Evolutionary conservation across 805 yeast genomes (phyloP), one percentile per base, ranked within the genome.

Genomic region (Wickerhamomyces alni): DNA sequence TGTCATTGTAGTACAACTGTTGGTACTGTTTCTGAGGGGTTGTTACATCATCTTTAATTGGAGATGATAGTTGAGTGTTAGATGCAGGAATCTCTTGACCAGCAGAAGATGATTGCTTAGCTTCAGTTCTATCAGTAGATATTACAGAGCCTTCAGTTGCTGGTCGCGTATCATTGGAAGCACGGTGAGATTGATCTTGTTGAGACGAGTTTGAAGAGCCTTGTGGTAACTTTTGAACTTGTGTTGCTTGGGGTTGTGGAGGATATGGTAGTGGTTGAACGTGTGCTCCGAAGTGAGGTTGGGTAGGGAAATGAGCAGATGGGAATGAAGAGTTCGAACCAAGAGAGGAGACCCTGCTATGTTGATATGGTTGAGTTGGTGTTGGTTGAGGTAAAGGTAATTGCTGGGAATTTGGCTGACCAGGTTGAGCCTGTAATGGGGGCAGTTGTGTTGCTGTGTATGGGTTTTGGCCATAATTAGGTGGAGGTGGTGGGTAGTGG

Each of bases 41-140:
- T 13, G 38, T 36, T 7, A 37, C 44, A 24, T n/a, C 19, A 13
- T 18, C 13, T 37, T 45, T 51, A 12, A 41, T 30, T 5, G 54
- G 51, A 2, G 55, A 46, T 2, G 54, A 43, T 21, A 43, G 35
- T 22, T 48, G 42, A 2, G 44, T 40, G 31, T 38, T 38, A 13
- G 40, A 32, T 15, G 42, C 42, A 12, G 43, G 39, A 15, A 16
- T 15, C 7, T 22, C 28, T 10, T 28, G 13, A 8, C 33, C 27
- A 21, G 43, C 37, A 9, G 45, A 42, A 8, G 45, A 37, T n/a
- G 24, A 17, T 17, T 43, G 46, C 30, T 47, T 50, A 8, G 45
- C 8, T 30, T 52, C 55, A 10, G 52, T 47, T 36, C 46, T 44
- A 24, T 45, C 50, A 7, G 52, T 43, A 8, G 57, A 40, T 3